Evolutionary conservation across 1,284 basidiomycete species (phyloP).

Genomic region (Phylloboletellus chloephorus): DNA sequence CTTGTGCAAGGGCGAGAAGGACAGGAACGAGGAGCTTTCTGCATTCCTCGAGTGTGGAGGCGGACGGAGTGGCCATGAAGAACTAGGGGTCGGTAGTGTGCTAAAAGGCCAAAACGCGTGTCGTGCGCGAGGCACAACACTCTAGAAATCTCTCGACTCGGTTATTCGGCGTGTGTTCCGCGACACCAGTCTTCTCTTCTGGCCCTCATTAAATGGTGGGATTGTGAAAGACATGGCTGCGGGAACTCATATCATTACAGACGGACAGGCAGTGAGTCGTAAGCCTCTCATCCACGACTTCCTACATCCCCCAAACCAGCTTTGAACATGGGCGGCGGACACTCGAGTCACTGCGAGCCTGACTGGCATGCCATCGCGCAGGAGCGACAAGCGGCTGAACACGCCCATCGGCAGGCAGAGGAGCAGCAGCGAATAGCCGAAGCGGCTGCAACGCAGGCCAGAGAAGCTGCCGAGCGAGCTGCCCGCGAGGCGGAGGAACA

Average conservation of each 20-base stretch:
- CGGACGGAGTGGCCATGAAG: slow-evolving; percentile 7
- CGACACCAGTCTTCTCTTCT: too few relatives aligned
- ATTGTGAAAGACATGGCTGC: too few relatives aligned
- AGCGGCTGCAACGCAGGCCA: slow-evolving; percentile 19
- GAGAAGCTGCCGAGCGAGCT: slow-evolving; percentile 22
- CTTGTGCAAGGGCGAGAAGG: slow-evolving; percentile 16
- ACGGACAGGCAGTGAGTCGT: too few relatives aligned
- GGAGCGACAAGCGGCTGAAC: slow-evolving; percentile 19
- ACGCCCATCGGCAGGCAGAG: slow-evolving; percentile 22
- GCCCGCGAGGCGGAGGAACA: slow-evolving; percentile 22
- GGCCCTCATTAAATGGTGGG: too few relatives aligned
- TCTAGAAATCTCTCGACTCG: slow-evolving; percentile 26
- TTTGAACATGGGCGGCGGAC: slow-evolving; percentile 25
- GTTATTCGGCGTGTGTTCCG: too few relatives aligned
- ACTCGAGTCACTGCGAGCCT: slow-evolving; percentile 27
- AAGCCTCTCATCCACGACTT: too few relatives aligned
- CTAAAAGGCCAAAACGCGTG: too few relatives aligned
- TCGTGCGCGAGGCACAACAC: slow-evolving; percentile 9
- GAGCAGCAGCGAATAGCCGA: slow-evolving; percentile 21
- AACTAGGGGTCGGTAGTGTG: too few relatives aligned
- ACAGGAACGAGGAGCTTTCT: slow-evolving; percentile 24
- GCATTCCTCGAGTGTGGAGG: slow-evolving; percentile 26
- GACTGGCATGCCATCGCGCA: slow-evolving; percentile 27
- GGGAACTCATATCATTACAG: too few relatives aligned
- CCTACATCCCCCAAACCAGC: neutral